Evolutionary conservation across 768 basidiomycete genomes (phyloP), one percentile per base, ranked within the genome.

Genomic region (Termitomyces sp.): DNA sequence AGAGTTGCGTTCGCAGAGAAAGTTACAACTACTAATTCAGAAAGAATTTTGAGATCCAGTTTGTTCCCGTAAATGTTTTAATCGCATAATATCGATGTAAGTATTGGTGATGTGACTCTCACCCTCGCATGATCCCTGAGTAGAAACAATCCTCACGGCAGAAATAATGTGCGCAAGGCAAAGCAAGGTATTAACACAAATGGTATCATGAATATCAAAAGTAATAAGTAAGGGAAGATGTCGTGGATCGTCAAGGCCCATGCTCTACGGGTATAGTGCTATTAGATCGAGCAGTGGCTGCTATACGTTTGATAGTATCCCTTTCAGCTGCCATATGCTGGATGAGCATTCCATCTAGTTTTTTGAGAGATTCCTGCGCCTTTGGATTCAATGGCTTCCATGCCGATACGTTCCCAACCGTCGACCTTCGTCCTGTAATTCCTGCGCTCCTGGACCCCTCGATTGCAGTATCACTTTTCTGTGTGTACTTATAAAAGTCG

Each of bases 251-350:
- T 63, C 58, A 65, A 60, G 28, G 42, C 48, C 58, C 61, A 61
- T 56, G 63, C 44, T 64, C 62, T 52, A 57, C 36, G 42, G 65
- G 63, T 57, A 65, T 61, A 59, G 20, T 56, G 28, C 47, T 49
- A 49, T 63, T 66, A 22, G 66, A 64, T 56, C 62, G 63, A 61
- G 62, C 63, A 32, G 72, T 77, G 28, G 76, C 75, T 22, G 92
- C 86, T 68, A 94, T 92, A 72, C 84, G 78, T 74, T 82, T 87
- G 64, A 94, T 78, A 35, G 83, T 85, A 66, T 91, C 87, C 73
- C 84, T 85, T 73, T 94, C 92, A 53, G 85, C 80, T 72, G 89
- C 88, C 76, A 93, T 88, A 68, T 94, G 92, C 69, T 87, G 85
- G 54, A 85, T 73, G 53, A 94, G 73, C 83, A 94, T 80, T 60